These are phyloP conservation scores for Mantamonas sphyraenae DNA, from an alignment of 78 protist genomes.

Conservation along the genomic window DNA sequence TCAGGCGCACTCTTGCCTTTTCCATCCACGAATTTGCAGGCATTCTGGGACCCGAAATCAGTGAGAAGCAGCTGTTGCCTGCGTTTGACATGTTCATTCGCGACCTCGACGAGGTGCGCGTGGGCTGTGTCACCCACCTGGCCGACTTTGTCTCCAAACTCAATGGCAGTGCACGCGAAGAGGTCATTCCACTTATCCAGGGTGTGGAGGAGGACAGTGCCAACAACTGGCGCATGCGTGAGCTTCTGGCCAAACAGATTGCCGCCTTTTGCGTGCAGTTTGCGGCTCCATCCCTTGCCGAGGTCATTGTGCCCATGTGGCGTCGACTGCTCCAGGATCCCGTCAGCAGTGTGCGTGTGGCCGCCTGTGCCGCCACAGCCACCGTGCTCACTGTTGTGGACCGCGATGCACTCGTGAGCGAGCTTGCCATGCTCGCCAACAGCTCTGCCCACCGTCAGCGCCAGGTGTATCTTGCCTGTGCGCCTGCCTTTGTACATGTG, in stretches of 20 bases:
- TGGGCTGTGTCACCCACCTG: constrained; percentile 20
- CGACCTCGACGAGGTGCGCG: constrained; percentile 61
- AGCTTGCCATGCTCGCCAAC: background rate
- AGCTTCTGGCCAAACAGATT: constrained; percentile 15
- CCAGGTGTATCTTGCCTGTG: background rate
- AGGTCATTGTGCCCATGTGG: background rate
- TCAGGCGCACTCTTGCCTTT: constrained; percentile 49
- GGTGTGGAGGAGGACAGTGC: background rate
- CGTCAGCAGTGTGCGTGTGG: constrained; percentile 9
- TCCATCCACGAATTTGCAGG: constrained; percentile 46
- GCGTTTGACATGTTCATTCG: constrained; percentile 33
- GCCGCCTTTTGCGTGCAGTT: background rate
- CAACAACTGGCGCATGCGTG: constrained; percentile 40
- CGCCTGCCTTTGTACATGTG: background rate
- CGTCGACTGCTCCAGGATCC: constrained; percentile 12
- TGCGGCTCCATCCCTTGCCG: background rate
- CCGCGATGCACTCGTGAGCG: background rate
- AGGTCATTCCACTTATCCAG: constrained; percentile 13
- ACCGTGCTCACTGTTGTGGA: background rate
- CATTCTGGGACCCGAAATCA: constrained; percentile 27
- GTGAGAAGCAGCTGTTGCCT: constrained; percentile 31
- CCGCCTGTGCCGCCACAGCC: background rate
- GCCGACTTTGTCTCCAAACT: constrained; percentile 17
- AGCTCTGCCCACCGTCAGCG: background rate
- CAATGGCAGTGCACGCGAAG: background rate